Evolutionary conservation across 2,329 filamentous ascomycete species (phyloP), one percentile per base, ranked within the genome.

Genomic region (Pestalotiopsis sp.): DNA sequence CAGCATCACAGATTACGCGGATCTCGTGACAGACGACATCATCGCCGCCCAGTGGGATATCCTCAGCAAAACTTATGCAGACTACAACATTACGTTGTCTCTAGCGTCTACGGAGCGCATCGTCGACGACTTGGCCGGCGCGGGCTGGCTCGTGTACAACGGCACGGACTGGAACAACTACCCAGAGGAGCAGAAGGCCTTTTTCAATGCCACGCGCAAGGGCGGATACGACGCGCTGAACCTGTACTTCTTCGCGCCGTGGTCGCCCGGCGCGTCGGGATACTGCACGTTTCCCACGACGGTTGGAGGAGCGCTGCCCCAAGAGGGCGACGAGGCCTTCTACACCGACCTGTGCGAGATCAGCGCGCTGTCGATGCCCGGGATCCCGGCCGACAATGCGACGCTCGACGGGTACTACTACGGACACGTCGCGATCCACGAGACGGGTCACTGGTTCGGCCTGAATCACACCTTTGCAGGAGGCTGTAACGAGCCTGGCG

Each of bases 391-490:
- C 14, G 70, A 74, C 31, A 38, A 39, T 13, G 59, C 27, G 9
- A 41, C 59, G 31, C 36, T 62, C 14, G 57, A 59, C 27, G 75
- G 75, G 71, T 79, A 74, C 74, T 27, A 25, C 11, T 31, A 27
- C 57, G 82, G 82, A 66, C 72, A 78, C 69, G 82, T 80, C 57
- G 75, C 73, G 17, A 78, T 78, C 38, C 81, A 83, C 73, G 82
- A 84, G 75, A 73, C 80, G 27, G 82, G 82, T 4, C 82, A 84
- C 73, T 84, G 81, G 82, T 79, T 84, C 68, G 81, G 82, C 63
- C 76, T 84, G 20, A 79, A 79, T 72, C 82, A 84, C 72, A 83
- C 81, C 67, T 84, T 84, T 77, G 77, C 82, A 72, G 82, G 80
- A 52, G 78, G 77, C 60, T 83, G 81, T 73, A 74, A 73, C 39